Evolutionary conservation across 2,329 filamentous ascomycete species (phyloP).

Genomic region (Fusarium hainanense): DNA sequence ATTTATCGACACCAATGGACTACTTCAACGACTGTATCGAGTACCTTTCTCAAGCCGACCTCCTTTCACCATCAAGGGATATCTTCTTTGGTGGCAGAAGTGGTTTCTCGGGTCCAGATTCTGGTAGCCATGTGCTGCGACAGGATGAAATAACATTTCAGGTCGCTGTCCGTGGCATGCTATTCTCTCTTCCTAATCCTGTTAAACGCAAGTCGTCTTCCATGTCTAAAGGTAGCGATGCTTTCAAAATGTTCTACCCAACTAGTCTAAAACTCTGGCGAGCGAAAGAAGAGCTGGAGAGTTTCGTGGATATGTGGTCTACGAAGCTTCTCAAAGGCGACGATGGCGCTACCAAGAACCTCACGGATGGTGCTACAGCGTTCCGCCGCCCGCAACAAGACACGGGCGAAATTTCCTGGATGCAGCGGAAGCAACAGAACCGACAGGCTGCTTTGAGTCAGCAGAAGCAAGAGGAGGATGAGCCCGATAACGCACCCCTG

Average conservation of each 20-base stretch:
- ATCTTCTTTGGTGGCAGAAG: constrained; percentile 73
- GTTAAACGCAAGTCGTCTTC: constrained; percentile 75
- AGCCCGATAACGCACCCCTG: constrained; percentile 52
- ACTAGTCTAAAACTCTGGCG: constrained; percentile 86
- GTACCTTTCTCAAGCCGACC: constrained; percentile 85
- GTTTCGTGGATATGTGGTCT: constrained; percentile 76
- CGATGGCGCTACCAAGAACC: constrained; percentile 50
- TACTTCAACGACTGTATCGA: constrained; percentile 88
- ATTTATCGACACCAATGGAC: constrained; percentile 73
- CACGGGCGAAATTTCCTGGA: constrained; percentile 49
- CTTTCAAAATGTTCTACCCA: constrained; percentile 93
- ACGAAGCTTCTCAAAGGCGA: constrained; percentile 69
- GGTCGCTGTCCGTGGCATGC: constrained; percentile 84
- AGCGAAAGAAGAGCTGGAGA: constrained; percentile 82
- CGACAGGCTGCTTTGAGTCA: constrained; percentile 28
- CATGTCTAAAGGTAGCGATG: constrained; percentile 64
- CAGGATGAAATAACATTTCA: constrained; percentile 97
- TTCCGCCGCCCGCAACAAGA: constrained; percentile 59
- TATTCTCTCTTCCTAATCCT: constrained; percentile 86
- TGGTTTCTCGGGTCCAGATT: constrained; percentile 63
- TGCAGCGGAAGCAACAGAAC: constrained; percentile 50
- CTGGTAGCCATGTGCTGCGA: constrained; percentile 78
- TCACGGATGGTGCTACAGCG: constrained; percentile 60
- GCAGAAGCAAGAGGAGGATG: constrained; percentile 35
- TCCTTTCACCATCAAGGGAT: constrained; percentile 80